Base-by-base conservation (phyloP, 2,329 filamentous ascomycete genomes). In the Nigrospora oryzae region DNA sequence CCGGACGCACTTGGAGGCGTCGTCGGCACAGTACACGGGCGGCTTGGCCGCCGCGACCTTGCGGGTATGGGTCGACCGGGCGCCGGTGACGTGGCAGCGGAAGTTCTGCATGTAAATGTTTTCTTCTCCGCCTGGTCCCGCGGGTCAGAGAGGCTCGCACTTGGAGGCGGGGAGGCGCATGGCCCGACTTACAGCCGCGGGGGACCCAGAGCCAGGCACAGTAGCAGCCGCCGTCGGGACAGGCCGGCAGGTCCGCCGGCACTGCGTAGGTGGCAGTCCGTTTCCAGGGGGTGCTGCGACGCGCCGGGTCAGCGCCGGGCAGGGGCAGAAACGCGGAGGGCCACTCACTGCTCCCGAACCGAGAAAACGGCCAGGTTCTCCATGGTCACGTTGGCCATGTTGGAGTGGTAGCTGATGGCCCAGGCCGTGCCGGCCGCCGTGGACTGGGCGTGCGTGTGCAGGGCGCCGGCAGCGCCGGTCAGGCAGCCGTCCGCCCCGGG, bases 321-420 rank as follows among this genome's bases (percentile, higher is more conserved):
- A 28, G 23, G 23, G 23, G 10, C 23, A 10, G 23, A 28, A 10
- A 10, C 23, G 7, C 5, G 5, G 23, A 28, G 23, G 7, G 23
- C 23, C 23, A 57, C 64, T 46, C 57, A 70, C 62, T 71, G 62
- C 44, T 67, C 60, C 43, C 64, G 54, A 1, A 73, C 68, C 1
- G 66, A 67, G 48, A 76, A 75, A 4, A 77, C 70, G 3, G 69
- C 69, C n/a, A 75, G 58, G 50, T 75, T 74, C 38, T 73, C 68
- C 60, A 73, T 67, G 4, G 64, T 71, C 4, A 75, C 70, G 28
- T 67, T 60, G 37, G 56, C 54, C 16, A 74, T 53, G n/a, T 75
- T 66, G 8, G 61, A 63, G 46, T 72, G 58, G 49, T 76, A 75
- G 19, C 67, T 70, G 43, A 76, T 76, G 1, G 72, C 73, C 53